Evolutionary conservation across 1,284 basidiomycete genomes (phyloP).

Genomic region (Malassezia cuniculi): DNA sequence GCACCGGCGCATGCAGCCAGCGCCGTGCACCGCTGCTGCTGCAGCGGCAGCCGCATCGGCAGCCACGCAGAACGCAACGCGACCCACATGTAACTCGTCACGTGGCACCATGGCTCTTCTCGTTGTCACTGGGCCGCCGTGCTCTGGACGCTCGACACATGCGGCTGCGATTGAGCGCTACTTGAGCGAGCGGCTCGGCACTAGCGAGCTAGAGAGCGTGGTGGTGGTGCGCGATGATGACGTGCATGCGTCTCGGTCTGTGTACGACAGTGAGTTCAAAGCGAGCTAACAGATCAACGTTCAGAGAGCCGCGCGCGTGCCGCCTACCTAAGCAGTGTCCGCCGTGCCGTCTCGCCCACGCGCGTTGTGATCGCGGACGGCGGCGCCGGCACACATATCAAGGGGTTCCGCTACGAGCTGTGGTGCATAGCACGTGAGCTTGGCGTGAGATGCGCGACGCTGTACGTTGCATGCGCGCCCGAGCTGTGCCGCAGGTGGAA

Average conservation of each 20-base stretch:
- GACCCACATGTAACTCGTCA: not conserved
- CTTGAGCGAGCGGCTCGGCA: slow-evolving; percentile 53
- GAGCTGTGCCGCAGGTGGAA: slow-evolving; percentile 55
- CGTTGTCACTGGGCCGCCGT: slow-evolving; percentile 79
- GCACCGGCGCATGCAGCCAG: not conserved
- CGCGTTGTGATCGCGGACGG: slow-evolving; percentile 73
- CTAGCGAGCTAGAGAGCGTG: slow-evolving; percentile 47
- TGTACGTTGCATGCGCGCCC: slow-evolving; percentile 59
- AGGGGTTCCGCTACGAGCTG: slow-evolving; percentile 85
- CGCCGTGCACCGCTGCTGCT: not conserved
- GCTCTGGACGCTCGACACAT: slow-evolving; percentile 69
- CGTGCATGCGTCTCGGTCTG: slow-evolving; percentile 56
- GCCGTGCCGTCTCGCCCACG: slow-evolving; percentile 59
- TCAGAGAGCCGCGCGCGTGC: slow-evolving; percentile 80
- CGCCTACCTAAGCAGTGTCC: slow-evolving; percentile 71
- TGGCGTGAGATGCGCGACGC: slow-evolving; percentile 68
- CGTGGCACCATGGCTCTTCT: slow-evolving; percentile 66
- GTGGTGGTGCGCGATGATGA: slow-evolving; percentile 65
- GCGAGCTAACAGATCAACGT: slow-evolving; percentile 53
- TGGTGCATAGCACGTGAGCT: slow-evolving; percentile 87
- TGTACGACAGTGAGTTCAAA: slow-evolving; percentile 49
- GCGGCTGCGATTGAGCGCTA: slow-evolving; percentile 56
- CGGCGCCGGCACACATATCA: slow-evolving; percentile 79
- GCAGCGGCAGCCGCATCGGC: not conserved
- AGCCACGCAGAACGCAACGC: not conserved